These are phyloP conservation scores for Alternaria gansuensis DNA, from an alignment of 2,329 filamentous ascomycete species.

Conservation along the genomic window DNA sequence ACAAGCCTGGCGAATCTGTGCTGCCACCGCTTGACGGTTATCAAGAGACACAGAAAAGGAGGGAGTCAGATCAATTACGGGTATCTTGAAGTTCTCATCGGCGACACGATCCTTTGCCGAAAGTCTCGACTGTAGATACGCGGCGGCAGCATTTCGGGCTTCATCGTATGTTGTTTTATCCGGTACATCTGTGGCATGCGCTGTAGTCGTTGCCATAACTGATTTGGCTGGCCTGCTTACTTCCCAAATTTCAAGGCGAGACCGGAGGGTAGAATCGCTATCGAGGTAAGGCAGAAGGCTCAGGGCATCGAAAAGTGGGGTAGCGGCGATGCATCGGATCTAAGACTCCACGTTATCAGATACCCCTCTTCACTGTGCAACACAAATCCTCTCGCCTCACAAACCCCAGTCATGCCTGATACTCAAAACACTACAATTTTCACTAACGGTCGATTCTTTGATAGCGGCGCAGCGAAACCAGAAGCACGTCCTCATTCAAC, in stretches of 20 bases:
- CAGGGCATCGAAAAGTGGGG: constrained; percentile 7
- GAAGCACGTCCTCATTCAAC: constrained; percentile 32
- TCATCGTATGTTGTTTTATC: constrained; percentile 38
- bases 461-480: constrained; percentile 8
- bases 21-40: constrained; percentile 50
- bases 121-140: constrained; percentile 51
- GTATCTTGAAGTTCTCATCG: constrained; percentile 47
- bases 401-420: constrained; percentile 22
- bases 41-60: constrained; percentile 48
- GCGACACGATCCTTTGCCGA: constrained; percentile 20
- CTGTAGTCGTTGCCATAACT: constrained; percentile 1
- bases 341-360: constrained; percentile 27
- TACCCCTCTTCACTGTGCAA: constrained; percentile 17
- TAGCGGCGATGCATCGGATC: constrained; percentile 26
- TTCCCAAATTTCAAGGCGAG: background rate
- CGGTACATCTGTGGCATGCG: constrained; percentile 51
- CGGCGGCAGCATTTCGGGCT: constrained; percentile 46
- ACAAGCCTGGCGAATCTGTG: constrained; percentile 52
- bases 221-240: background rate
- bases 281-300: background rate
- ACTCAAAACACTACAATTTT: constrained; percentile 30
- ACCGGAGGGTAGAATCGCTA: background rate
- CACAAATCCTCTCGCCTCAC: background rate
- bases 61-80: constrained; percentile 50
- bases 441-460: constrained; percentile 43